Evolutionary conservation across 2,329 filamentous ascomycete genomes (phyloP), one percentile per base, ranked within the genome.

Genomic region (Colletotrichum sp.): DNA sequence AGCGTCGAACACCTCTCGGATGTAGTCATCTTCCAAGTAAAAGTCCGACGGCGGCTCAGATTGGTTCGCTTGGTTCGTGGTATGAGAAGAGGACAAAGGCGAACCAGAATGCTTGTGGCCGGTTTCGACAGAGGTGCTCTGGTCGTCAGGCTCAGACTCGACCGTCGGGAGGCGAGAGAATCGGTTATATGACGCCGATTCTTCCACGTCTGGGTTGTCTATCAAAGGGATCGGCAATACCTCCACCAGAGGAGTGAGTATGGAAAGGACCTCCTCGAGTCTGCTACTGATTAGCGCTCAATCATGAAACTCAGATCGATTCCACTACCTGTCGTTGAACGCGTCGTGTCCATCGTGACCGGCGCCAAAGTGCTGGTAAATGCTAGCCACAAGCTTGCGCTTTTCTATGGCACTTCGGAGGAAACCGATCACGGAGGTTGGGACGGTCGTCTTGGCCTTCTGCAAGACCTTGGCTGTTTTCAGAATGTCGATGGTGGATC

Each of bases 371-470:
- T 57, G 24, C 18, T 16, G 52, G 52, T 57, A 28, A 5, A 57
- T 28, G 4, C 2, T 5, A 1, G 52, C 52, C 3, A 57, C 52
- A 3, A 57, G 52, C 24, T 57, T 57, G 1, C 52, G 21, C 6
- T 3, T 24, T 28, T 28, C 2, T 9, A 57, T 57, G 1, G 52
- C 52, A 2, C 3, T 5, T 28, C 52, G 52, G 2, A 57, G 52
- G 1, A 5, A 57, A 0, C 24, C 16, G 0, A 57, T 24, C 13
- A 57, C 52, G 13, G 52, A 57, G 52, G 0, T 1, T 0, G 52
- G 52, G 0, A 57, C 52, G 0, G 0, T 28, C 0, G 21, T 0
- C 0, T 9, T 57, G 52, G 52, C 1, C 8, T 57, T 1, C 10
- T 28, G 13, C 4, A 57, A 1, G 0, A 57, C 0, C 13, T 57